Conservation (phyloP, 805 yeast genomes). For the Wickerhamomyces strasburgensis region DNA sequence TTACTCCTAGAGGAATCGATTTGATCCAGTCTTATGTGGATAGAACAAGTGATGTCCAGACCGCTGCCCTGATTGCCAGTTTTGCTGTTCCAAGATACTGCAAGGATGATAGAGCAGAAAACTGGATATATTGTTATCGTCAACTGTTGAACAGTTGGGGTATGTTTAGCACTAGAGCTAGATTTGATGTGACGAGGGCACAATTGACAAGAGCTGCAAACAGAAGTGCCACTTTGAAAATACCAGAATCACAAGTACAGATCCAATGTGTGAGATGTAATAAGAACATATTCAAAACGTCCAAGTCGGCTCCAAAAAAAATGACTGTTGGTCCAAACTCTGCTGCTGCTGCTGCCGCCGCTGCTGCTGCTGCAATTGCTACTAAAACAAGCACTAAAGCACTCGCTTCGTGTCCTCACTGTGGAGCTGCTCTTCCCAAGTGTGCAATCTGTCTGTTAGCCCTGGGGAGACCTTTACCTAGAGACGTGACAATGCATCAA, state of each 20-base stretch:
- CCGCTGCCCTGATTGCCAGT: slow-evolving; percentile 76
- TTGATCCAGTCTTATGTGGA: slow-evolving; percentile 83
- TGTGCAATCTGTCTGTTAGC: slow-evolving; percentile 86
- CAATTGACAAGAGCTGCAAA: slow-evolving; percentile 49
- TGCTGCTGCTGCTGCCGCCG: not conserved
- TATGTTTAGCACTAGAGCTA: slow-evolving; percentile 71
- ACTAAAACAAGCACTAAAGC: slow-evolving; percentile 3
- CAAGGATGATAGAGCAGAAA: slow-evolving; percentile 62
- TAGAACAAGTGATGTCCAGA: slow-evolving; percentile 85
- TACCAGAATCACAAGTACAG: slow-evolving; percentile 68
- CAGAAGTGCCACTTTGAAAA: slow-evolving; percentile 43
- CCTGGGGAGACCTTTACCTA: slow-evolving; percentile 61
- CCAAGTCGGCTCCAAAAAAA: slow-evolving; percentile 13
- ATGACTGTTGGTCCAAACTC: not conserved
- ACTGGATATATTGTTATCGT: slow-evolving; percentile 75
- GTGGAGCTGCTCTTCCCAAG: slow-evolving; percentile 83
- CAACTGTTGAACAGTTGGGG: slow-evolving; percentile 73
- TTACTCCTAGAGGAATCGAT: slow-evolving; percentile 78
- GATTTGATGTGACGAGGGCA: slow-evolving; percentile 75
- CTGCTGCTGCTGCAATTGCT: not conserved
- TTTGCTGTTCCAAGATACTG: slow-evolving; percentile 85
- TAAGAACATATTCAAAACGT: slow-evolving; percentile 50
- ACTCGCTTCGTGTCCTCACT: slow-evolving; percentile 59
- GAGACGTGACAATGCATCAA: slow-evolving; percentile 13
- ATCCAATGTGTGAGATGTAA: slow-evolving; percentile 82